A percentile compares a stretch with the other conserved stretches of the same genome.
These are phyloP conservation scores for Dictyostelium firmibasis DNA, from an alignment of 78 protist species.

Conservation along the genomic window DNA sequence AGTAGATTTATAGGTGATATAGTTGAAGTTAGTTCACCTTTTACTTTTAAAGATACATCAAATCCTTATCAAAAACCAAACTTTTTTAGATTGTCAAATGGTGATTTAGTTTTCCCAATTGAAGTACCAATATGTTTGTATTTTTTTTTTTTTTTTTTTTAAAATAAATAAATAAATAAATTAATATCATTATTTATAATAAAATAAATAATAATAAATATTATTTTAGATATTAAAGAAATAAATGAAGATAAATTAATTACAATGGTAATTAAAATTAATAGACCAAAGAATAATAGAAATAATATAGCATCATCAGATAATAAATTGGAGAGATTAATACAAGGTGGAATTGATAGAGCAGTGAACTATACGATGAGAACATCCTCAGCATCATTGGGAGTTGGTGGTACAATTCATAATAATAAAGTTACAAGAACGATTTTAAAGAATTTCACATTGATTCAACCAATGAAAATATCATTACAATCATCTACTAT, in stretches of 20 bases:
- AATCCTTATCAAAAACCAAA: constrained; percentile 60
- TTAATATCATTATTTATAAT: too few species aligned
- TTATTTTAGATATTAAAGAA: constrained; percentile 44
- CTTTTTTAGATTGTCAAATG: constrained; percentile 70
- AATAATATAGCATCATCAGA: not conserved
- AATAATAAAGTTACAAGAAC: not conserved
- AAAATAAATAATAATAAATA: not conserved
- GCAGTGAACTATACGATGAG: not conserved
- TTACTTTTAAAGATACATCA: constrained; percentile 33
- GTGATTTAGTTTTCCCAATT: constrained; percentile 66
- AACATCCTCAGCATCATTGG: not conserved
- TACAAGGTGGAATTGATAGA: not conserved
- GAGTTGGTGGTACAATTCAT: not conserved
- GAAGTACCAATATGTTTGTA: constrained; percentile 71
- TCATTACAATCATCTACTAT: not conserved
- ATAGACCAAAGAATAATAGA: constrained; percentile 27
- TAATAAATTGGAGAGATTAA: constrained; percentile 32
- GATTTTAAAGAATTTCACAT: constrained; percentile 19
- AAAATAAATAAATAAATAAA: too few species aligned
- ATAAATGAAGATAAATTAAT: constrained; percentile 68
- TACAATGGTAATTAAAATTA: constrained; percentile 36
- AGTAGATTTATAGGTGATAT: constrained; percentile 33
- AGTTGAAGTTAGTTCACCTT: constrained; percentile 62
- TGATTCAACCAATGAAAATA: constrained; percentile 53
- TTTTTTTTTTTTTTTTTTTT: not conserved